Evolutionary conservation across 306 rosid genomes (phyloP).

Genomic region (apple (Malus domestica)): DNA sequence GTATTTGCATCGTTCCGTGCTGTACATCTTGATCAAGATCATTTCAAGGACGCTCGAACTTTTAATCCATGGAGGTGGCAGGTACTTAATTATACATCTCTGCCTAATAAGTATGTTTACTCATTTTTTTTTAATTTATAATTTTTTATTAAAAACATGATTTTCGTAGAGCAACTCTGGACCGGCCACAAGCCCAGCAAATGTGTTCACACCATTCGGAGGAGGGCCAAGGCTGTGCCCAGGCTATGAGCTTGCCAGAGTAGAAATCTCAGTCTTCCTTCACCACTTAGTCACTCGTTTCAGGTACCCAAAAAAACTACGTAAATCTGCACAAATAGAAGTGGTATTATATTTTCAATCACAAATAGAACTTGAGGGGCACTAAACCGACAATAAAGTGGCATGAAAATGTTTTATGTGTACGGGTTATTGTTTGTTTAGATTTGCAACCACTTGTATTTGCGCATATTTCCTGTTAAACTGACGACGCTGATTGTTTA

Average conservation of each 20-base stretch:
- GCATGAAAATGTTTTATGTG: not conserved
- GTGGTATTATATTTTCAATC: not conserved
- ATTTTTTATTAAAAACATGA: not conserved
- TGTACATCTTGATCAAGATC: constrained; percentile 68
- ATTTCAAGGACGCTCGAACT: constrained; percentile 82
- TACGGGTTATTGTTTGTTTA: not conserved
- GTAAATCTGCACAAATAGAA: not conserved
- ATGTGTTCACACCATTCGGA: constrained; percentile 80
- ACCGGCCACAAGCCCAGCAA: constrained; percentile 21
- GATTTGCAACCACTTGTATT: not conserved
- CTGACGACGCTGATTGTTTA: not conserved
- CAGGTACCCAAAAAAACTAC: constrained; percentile 33
- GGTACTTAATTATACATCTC: not conserved
- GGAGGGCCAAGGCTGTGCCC: constrained; percentile 93
- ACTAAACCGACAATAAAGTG: not conserved
- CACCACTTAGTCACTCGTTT: constrained; percentile 70
- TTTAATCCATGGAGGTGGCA: constrained; percentile 99
- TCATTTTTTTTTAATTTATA: not conserved
- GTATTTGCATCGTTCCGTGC: constrained; percentile 92
- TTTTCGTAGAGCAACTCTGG: constrained; percentile 42
- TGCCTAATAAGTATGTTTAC: not conserved
- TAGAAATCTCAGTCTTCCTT: constrained; percentile 81
- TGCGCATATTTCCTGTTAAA: too few species aligned
- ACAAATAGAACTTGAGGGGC: not conserved
- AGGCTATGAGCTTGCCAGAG: constrained; percentile 90